Conservation (phyloP, 208 protist genomes). For the Leishmania tropica region DNA sequence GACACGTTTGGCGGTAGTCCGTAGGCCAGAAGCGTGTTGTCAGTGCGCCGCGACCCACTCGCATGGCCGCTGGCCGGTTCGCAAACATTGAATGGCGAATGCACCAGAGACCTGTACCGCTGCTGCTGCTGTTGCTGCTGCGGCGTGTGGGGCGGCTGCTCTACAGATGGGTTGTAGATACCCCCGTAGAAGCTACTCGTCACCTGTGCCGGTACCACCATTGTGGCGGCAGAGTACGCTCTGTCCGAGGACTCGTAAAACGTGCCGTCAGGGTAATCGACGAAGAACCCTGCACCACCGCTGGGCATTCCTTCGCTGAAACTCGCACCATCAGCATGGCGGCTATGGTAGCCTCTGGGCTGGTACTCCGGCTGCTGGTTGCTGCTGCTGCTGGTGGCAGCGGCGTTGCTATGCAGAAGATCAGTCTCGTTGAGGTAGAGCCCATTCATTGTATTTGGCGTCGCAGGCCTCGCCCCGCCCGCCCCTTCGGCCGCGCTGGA, state of each 20-base stretch:
- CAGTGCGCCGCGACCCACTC: background rate
- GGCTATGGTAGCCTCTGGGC: background rate
- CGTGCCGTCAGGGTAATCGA: constrained; percentile 4
- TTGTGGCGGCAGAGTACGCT: constrained; percentile 2
- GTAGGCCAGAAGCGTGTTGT: background rate
- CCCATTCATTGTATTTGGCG: background rate
- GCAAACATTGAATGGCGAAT: background rate
- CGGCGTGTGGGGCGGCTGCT: constrained; percentile 3
- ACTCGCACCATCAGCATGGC: background rate
- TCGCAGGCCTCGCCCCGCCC: background rate
- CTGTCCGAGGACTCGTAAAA: constrained; percentile 14
- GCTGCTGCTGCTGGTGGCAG: background rate
- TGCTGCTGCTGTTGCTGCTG: background rate
- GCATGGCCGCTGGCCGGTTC: background rate
- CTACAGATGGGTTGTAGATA: constrained; percentile 3
- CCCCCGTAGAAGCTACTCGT: constrained; percentile 25
- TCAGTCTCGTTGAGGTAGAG: constrained; percentile 13
- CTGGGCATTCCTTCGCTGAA: background rate
- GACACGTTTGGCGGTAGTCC: background rate
- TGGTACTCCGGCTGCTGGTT: background rate
- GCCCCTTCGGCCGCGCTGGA: background rate
- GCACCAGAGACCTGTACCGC: background rate
- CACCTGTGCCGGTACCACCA: constrained; percentile 10
- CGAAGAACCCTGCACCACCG: background rate
- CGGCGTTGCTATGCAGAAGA: background rate